Base-by-base conservation (phyloP, 768 basidiomycete genomes). In the Trametes sanguinea region DNA sequence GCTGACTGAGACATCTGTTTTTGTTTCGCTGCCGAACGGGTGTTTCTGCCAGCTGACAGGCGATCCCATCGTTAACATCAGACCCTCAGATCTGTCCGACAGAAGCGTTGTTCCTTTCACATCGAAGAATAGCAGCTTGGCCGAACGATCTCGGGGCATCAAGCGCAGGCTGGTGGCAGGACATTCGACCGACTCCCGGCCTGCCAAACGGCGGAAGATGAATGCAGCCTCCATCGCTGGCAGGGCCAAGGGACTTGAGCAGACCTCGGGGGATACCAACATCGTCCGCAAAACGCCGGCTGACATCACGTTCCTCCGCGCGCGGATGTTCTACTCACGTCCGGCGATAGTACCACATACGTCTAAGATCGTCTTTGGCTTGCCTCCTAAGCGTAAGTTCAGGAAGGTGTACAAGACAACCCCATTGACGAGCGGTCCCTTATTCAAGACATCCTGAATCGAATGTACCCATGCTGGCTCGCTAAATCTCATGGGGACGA, bases 31-130 rank as follows among this genome's bases (percentile, higher is more conserved):
- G 22, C 89, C 90, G 0, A 96, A 97, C 68, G 86, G 84, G 17
- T 95, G 93, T 69, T 81, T 88, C 40, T 90, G 90, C 63, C 95
- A 98, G 73, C 71, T 97, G 60, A 84, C 88, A 0, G 95, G 95
- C 4, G 78, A 79, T 39, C 87, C 90, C 0, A 71, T 96, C 27
- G 76, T 85, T 29, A 79, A 81, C 40, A 65, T 76, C 1, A 75
- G 73, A 13, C 65, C 68, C 13, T 57, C 64, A 2, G n/a, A 32
- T 5, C 7, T n/a, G 3, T 6, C 40, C 4, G 39, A 16, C 33
- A 16, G 47, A 8, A 9, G 29, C 47, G 27, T 11, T 22, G 27
- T 13, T 6, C 11, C 9, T 14, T 37, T 10, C 27, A 14, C 16
- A n/a, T 40, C 39, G 17, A 5, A n/a, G 14, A 4, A 14, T 14